Base-by-base conservation (phyloP, 208 protist genomes). In the Leishmania arabica region DNA sequence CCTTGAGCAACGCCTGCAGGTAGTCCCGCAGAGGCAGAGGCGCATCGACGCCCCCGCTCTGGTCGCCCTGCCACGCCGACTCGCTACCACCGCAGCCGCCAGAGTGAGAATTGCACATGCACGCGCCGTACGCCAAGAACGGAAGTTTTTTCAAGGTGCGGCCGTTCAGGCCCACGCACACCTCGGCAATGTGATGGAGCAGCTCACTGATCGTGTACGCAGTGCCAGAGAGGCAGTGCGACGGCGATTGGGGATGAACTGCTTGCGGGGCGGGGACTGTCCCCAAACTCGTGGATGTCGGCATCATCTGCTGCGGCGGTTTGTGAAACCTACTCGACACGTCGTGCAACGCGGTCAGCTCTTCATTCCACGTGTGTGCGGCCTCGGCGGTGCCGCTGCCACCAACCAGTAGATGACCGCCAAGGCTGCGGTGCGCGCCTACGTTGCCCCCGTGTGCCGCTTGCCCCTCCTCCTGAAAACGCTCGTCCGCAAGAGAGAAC, bases 141-240 rank as follows among this genome's bases (percentile, higher is more conserved):
- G 98, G 97, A 19, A 99, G 60, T 82, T 98, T 98, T 84, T 97
- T 92, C 24, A 99, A 75, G 19, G 84, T 89, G 54, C 98, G 92
- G 0, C 97, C 98, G 73, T 93, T 98, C n/a, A 99, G 80, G 8
- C 92, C 93, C n/a, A 87, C 88, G 64, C 89, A 93, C 6, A 78
- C 54, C 31, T 72, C 74, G 24, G 93, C 89, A 24, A 97, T 77
- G n/a, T 82, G 78, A 6, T 40, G 24, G 31, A 83, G 64, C 42
- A 80, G 75, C 40, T 54, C 7, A 51, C 37, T 62, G 2, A 77
- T 3, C 3, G 74, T 24, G 53, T 51, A 65, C 3, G 73, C 73
- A 3, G 54, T 17, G 1, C 34, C 37, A 49, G 54, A 66, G 2
- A 11, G 49, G 54, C 7, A 66, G 73, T 11, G 56, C 37, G 11